Conservation (phyloP, 345 rosid species). For the Gossypium turneri region DNA sequence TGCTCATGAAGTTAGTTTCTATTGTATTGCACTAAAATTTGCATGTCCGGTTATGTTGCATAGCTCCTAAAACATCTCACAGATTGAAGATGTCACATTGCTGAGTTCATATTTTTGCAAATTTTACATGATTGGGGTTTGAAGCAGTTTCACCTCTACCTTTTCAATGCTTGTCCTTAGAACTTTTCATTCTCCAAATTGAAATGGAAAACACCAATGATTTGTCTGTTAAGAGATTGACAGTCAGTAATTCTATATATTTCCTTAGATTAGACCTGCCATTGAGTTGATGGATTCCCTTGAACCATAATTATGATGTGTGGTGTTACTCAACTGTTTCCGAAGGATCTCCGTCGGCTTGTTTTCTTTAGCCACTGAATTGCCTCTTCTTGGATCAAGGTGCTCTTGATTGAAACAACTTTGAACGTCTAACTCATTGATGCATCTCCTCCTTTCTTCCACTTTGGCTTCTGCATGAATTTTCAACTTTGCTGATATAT, state of each 20-base stretch:
- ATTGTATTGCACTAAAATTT: neutral
- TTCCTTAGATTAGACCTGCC: neutral
- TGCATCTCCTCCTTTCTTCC: neutral
- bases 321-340: neutral
- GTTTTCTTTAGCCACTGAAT: neutral
- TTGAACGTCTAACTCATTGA: neutral
- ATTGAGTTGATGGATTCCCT: neutral
- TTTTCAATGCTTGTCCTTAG: neutral
- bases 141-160: neutral
- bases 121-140: neutral
- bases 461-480: neutral
- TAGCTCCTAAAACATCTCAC: neutral
- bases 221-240: neutral
- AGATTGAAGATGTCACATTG: neutral
- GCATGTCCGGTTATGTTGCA: neutral
- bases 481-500: constrained; percentile 21
- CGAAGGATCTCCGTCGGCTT: neutral
- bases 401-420: neutral
- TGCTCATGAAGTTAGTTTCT: neutral
- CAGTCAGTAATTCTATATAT: neutral
- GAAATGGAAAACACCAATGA: neutral
- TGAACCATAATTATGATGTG: neutral
- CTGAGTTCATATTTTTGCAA: neutral
- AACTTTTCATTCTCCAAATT: neutral
- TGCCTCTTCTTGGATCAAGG: neutral